These are phyloP conservation scores for Wickerhamiella parazyma DNA, from an alignment of 805 yeast genomes.

Conservation along the genomic window DNA sequence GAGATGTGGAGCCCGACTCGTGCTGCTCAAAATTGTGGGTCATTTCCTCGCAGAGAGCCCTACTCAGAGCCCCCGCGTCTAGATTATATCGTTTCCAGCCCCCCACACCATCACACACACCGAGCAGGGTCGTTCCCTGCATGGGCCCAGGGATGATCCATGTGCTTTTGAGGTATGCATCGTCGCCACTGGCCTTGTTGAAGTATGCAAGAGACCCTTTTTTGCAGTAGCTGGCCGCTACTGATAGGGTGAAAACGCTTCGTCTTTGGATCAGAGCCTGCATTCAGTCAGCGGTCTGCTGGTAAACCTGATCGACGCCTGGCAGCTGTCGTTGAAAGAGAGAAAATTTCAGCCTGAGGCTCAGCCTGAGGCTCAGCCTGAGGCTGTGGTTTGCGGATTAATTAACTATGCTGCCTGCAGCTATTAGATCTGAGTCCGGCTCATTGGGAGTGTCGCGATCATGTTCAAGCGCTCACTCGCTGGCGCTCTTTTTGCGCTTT, in stretches of 20 bases:
- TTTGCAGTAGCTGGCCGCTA: slow-evolving; percentile 15
- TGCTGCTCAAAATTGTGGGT: slow-evolving; percentile 28
- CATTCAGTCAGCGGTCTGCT: too few relatives aligned
- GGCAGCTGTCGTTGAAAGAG: too few relatives aligned
- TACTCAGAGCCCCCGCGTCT: slow-evolving; percentile 75
- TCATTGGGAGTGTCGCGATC: too few relatives aligned
- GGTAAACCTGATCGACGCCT: too few relatives aligned
- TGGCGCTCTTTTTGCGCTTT: slow-evolving; percentile 11
- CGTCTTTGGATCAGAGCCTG: too few relatives aligned
- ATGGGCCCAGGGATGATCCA: slow-evolving; percentile 17
- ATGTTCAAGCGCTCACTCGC: too few relatives aligned
- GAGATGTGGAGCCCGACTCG: slow-evolving; percentile 11
- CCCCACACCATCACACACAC: slow-evolving; percentile 81
- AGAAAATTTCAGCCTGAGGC: too few relatives aligned
- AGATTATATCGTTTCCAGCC: slow-evolving; percentile 92
- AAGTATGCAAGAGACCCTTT: slow-evolving; percentile 16
- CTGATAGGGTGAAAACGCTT: slow-evolving; percentile 12
- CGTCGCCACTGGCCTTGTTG: slow-evolving; percentile 17
- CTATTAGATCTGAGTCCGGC: too few relatives aligned
- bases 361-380: too few relatives aligned
- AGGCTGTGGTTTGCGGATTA: too few relatives aligned
- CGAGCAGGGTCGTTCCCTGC: slow-evolving; percentile 19
- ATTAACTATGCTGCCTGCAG: neutral
- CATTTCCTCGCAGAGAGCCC: slow-evolving; percentile 57
- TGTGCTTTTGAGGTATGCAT: slow-evolving; percentile 13